phyloP scores from a whole-genome alignment of 1,284 basidiomycete species.

The Exsudoporus floridanus region DNA sequence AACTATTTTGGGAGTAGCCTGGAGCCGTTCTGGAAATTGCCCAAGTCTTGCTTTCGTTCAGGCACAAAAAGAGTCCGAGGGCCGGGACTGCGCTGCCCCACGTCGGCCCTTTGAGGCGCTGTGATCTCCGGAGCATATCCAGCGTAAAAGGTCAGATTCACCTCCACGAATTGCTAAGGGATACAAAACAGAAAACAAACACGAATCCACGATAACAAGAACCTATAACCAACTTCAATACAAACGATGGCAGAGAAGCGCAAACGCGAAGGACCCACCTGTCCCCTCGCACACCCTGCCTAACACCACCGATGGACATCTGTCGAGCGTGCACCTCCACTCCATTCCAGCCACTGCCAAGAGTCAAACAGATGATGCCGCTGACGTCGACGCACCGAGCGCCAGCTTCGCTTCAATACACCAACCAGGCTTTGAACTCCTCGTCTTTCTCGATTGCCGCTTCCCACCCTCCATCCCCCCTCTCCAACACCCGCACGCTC shows the following conservation, averaged over 20 bases:
- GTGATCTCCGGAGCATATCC: background rate
- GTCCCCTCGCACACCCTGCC: background rate
- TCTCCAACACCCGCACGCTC: slow-evolving; percentile 20
- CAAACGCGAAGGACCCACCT: too few relatives aligned
- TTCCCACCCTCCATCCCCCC: slow-evolving; percentile 13
- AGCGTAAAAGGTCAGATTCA: background rate
- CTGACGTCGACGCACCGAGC: background rate
- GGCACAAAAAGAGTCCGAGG: too few relatives aligned
- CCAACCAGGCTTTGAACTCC: slow-evolving; percentile 22
- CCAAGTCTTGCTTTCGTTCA: background rate
- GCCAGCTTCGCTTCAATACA: slow-evolving; percentile 16
- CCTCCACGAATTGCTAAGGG: too few relatives aligned
- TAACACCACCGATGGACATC: too few relatives aligned
- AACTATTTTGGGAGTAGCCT: background rate
- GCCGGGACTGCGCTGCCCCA: too few relatives aligned
- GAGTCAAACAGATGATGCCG: background rate
- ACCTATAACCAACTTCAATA: background rate
- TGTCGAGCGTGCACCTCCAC: background rate
- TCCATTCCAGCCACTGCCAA: background rate
- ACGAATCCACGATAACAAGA: background rate
- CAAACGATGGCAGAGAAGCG: background rate
- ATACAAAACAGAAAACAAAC: background rate
- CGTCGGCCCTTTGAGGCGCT: background rate
- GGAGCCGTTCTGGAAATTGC: background rate
- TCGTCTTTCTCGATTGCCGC: slow-evolving; percentile 15